Percentiles rank a stretch among this genome's conserved stretches.
These are phyloP conservation scores for Evernia prunastri DNA, from an alignment of 495 filamentous ascomycete species.

Conservation along the genomic window DNA sequence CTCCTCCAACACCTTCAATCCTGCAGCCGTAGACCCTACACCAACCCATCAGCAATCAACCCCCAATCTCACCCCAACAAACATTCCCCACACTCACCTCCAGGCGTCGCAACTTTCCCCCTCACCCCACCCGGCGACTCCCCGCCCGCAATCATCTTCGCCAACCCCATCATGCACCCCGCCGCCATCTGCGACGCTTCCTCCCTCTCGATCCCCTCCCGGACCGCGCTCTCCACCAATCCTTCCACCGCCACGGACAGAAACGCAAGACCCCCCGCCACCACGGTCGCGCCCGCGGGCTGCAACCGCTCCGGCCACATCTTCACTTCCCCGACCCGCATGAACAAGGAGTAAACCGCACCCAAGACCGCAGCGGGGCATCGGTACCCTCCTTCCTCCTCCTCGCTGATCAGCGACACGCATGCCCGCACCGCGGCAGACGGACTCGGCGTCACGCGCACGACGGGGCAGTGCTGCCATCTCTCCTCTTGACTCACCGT, in stretches of 20 bases:
- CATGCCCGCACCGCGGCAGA: conserved; percentile 31
- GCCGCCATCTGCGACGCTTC: conserved; percentile 21
- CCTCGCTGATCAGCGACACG: conserved; percentile 20
- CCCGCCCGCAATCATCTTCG: conserved; percentile 16
- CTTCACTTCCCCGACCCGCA: conserved; percentile 33
- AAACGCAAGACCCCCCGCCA: conserved; percentile 20
- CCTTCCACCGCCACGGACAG: conserved; percentile 24
- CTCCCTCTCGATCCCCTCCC: conserved; percentile 20
- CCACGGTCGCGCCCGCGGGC: conserved; percentile 20
- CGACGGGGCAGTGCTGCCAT: conserved; percentile 1
- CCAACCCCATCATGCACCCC: conserved; percentile 31
- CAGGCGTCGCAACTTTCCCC: conserved; percentile 25
- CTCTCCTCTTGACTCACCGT: not conserved
- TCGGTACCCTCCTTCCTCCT: not conserved
- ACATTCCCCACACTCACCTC: conserved; percentile 12
- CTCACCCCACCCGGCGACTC: conserved; percentile 20
- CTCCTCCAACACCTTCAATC: conserved; percentile 20
- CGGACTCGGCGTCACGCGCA: conserved; percentile 24
- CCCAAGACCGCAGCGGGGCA: conserved; percentile 2
- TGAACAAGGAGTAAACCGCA: conserved; percentile 19
- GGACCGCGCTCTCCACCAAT: conserved; percentile 23
- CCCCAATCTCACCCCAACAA: not conserved
- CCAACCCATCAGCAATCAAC: not conserved
- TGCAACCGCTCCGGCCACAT: conserved; percentile 15
- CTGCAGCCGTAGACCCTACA: conserved; percentile 16